These are phyloP conservation scores for Pichia norvegensis DNA, from an alignment of 1,139 yeast species.

Conservation along the genomic window DNA sequence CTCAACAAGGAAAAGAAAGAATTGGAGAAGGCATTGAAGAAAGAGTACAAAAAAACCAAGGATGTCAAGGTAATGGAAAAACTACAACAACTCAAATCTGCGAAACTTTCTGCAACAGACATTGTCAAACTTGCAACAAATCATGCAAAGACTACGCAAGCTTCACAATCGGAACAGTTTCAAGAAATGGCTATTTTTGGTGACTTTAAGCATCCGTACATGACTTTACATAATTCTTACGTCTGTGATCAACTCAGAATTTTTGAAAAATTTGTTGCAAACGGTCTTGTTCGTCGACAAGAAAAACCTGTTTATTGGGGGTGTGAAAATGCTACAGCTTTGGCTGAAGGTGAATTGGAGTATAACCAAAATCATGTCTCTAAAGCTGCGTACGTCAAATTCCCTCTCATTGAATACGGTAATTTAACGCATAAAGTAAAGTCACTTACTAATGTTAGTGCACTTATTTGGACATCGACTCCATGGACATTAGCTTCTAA, in stretches of 20 bases:
- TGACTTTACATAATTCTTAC: constrained; percentile 62
- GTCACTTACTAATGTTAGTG: constrained; percentile 13
- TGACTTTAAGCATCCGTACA: constrained; percentile 65
- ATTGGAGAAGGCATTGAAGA: constrained; percentile 30
- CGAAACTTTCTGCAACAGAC: constrained; percentile 37
- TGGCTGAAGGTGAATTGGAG: constrained; percentile 94
- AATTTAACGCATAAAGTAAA: not conserved
- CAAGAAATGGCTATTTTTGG: constrained; percentile 72
- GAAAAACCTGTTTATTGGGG: constrained; percentile 98
- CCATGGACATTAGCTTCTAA: constrained; percentile 97
- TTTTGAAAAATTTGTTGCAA: constrained; percentile 57
- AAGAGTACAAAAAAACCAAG: constrained; percentile 24
- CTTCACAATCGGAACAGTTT: constrained; percentile 57
- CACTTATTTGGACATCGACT: constrained; percentile 90
- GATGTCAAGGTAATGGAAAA: constrained; percentile 11
- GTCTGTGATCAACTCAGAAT: constrained; percentile 69
- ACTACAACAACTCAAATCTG: constrained; percentile 15
- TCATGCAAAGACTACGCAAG: constrained; percentile 62
- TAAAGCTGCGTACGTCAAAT: constrained; percentile 62
- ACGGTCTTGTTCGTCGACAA: constrained; percentile 70
- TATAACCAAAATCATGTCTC: constrained; percentile 70
- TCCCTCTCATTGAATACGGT: constrained; percentile 35
- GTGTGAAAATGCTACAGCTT: constrained; percentile 84
- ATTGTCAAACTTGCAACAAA: constrained; percentile 57
- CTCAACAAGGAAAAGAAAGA: constrained; percentile 26